These are phyloP conservation scores for Ilyonectria mors-panacis DNA, from an alignment of 2,329 filamentous ascomycete genomes.

Conservation along the genomic window DNA sequence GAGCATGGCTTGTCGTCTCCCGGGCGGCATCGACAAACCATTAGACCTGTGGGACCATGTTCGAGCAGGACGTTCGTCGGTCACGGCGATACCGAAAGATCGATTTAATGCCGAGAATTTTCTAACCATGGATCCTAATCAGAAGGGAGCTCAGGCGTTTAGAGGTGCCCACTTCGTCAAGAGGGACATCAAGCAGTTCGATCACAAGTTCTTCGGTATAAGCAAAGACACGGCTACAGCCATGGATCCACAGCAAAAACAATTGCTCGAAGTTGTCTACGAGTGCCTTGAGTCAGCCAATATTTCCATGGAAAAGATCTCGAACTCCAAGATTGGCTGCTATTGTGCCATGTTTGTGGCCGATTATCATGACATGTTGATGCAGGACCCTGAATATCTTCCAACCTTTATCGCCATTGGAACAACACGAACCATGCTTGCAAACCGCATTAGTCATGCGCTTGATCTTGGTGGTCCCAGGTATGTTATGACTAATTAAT, in stretches of 20 bases:
- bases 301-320: slow-evolving; percentile 42
- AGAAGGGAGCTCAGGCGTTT: slow-evolving; percentile 43
- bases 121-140: slow-evolving; percentile 43
- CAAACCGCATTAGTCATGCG: slow-evolving; percentile 45
- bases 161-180: slow-evolving; percentile 44
- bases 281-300: slow-evolving; percentile 45
- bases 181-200: slow-evolving; percentile 44
- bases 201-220: slow-evolving; percentile 47
- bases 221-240: slow-evolving; percentile 45
- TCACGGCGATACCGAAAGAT: slow-evolving; percentile 42
- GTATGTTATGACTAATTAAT: slow-evolving; percentile 25
- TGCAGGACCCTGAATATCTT: slow-evolving; percentile 45
- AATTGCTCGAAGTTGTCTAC: slow-evolving; percentile 44
- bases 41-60: slow-evolving; percentile 45
- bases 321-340: slow-evolving; percentile 44
- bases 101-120: slow-evolving; percentile 46
- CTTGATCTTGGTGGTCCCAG: slow-evolving; percentile 45
- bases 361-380: slow-evolving; percentile 45
- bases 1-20: slow-evolving; percentile 45
- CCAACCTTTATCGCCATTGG: slow-evolving; percentile 46
- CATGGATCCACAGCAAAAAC: slow-evolving; percentile 46
- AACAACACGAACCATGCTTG: slow-evolving; percentile 46
- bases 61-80: slow-evolving; percentile 39
- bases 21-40: slow-evolving; percentile 44
- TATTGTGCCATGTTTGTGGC: slow-evolving; percentile 45